Evolutionary conservation across 305 asterid species (phyloP).

Genomic region (Nicotiana rustica): DNA sequence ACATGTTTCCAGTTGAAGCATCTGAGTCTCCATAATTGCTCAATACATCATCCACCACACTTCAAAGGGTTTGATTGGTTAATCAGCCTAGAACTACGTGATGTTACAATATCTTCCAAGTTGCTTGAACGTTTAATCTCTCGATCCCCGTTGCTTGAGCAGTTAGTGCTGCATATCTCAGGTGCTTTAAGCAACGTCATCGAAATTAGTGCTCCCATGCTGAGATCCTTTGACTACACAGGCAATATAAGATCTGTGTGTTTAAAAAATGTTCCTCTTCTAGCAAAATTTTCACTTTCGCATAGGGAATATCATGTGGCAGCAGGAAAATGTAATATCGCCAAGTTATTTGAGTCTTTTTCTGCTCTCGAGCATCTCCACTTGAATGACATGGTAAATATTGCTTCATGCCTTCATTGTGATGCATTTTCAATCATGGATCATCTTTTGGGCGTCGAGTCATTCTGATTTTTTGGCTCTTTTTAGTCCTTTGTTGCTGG

Average conservation of each 20-base stretch:
- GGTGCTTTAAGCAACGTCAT: neutral
- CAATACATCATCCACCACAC: constrained; percentile 21
- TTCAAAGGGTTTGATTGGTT: constrained; percentile 37
- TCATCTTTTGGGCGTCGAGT: neutral
- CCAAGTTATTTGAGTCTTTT: constrained; percentile 23
- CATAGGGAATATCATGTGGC: constrained; percentile 12
- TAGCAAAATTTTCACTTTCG: constrained; percentile 20
- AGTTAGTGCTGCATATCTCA: constrained; percentile 1
- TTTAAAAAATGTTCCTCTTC: constrained; percentile 26
- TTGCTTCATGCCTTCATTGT: neutral
- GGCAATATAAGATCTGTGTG: neutral
- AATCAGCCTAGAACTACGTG: neutral
- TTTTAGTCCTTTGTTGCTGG: constrained; percentile 19
- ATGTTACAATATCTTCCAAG: constrained; percentile 22
- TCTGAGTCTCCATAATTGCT: constrained; percentile 34
- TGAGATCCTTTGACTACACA: neutral
- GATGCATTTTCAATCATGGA: neutral
- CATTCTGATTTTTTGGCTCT: neutral
- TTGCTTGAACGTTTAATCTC: constrained; percentile 24
- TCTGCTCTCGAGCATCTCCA: constrained; percentile 32
- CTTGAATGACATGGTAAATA: constrained; percentile 32
- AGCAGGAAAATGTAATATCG: neutral
- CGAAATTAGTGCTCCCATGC: constrained; percentile 32
- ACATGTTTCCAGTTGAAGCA: constrained; percentile 30
- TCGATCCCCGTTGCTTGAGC: constrained; percentile 32